phyloP scores from a whole-genome alignment of 495 filamentous ascomycete genomes.

The Lasiosphaeris hirsuta region DNA sequence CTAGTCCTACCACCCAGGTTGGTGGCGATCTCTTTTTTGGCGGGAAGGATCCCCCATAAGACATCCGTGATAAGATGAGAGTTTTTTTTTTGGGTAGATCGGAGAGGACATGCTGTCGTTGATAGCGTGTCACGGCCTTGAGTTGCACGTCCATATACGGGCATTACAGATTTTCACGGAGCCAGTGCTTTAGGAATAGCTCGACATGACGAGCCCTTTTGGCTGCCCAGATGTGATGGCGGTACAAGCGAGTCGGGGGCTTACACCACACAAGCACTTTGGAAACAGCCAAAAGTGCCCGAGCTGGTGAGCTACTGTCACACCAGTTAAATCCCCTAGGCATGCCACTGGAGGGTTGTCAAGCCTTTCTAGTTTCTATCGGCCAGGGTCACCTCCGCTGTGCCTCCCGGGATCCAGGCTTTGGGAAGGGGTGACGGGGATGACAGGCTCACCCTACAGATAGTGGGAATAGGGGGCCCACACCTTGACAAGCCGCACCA shows the following conservation, averaged over 20 bases:
- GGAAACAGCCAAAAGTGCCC: too few relatives aligned
- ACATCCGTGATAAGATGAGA: neutral
- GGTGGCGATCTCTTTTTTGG: neutral
- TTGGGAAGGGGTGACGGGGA: neutral
- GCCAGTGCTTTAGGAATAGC: neutral
- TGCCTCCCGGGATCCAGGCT: neutral
- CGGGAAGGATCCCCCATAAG: constrained; percentile 10
- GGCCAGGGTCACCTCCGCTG: too few relatives aligned
- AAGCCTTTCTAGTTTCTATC: too few relatives aligned
- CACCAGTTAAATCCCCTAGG: too few relatives aligned
- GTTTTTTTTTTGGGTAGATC: neutral
- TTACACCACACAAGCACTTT: too few relatives aligned
- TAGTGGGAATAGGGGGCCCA: too few relatives aligned
- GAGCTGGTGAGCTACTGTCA: too few relatives aligned
- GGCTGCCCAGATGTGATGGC: too few relatives aligned
- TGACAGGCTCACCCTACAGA: too few relatives aligned
- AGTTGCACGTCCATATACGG: too few relatives aligned
- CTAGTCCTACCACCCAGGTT: neutral
- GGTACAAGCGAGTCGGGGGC: too few relatives aligned
- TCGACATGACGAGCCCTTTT: neutral
- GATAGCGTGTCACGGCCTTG: neutral
- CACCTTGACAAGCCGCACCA: neutral
- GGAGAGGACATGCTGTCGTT: neutral
- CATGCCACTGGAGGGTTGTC: too few relatives aligned
- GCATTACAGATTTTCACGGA: neutral